A percentile compares a stretch with the other conserved stretches of the same genome.
phyloP scores from a whole-genome alignment of 345 rosid species.

The Pistacia vera region DNA sequence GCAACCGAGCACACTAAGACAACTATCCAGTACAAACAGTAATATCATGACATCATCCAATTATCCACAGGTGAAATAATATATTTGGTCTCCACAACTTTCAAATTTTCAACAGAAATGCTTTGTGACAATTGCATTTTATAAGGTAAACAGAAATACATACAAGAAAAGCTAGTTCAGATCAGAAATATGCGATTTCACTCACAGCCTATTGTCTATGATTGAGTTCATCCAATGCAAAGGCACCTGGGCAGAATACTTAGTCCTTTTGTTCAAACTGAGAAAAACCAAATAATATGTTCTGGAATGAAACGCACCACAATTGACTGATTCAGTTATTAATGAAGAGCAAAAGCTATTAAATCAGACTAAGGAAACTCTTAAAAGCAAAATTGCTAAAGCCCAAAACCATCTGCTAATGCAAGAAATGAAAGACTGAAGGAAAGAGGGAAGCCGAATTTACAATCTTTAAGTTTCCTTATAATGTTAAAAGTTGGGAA shows the following conservation, averaged over 20 bases:
- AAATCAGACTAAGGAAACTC: neutral
- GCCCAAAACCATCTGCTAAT: neutral
- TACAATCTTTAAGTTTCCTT: neutral
- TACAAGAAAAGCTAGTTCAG: neutral
- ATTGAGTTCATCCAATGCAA: neutral
- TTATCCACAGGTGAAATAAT: neutral
- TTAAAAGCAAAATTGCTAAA: neutral
- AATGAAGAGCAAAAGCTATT: neutral
- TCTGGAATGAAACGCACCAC: neutral
- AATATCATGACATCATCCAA: neutral
- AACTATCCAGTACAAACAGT: neutral
- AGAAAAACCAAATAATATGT: neutral
- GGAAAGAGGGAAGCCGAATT: neutral
- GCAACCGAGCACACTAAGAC: neutral
- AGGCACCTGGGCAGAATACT: neutral
- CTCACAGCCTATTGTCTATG: neutral
- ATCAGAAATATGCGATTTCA: neutral
- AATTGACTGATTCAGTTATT: neutral
- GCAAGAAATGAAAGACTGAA: neutral
- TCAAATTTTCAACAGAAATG: too few relatives aligned
- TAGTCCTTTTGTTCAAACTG: neutral
- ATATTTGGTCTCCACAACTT: neutral
- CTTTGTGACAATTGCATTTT: too few relatives aligned
- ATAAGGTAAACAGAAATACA: neutral
- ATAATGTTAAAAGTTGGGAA: neutral